phyloP scores from a whole-genome alignment of 1,139 yeast genomes.

The Suhomyces kunorum region DNA sequence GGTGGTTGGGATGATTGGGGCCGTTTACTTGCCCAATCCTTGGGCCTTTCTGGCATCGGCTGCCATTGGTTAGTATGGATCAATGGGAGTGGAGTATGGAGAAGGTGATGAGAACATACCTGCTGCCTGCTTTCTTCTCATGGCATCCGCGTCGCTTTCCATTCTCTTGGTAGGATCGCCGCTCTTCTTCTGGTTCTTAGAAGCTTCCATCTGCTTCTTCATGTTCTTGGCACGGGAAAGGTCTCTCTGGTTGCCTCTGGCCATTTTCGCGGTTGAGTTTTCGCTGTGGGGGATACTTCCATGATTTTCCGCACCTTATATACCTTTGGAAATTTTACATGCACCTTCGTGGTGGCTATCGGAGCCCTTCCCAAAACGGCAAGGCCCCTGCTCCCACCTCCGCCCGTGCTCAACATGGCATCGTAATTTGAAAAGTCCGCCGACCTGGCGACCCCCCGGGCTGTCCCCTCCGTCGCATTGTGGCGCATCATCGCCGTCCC shows the following conservation, averaged over 20 bases:
- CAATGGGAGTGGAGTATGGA: no score
- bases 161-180: slow-evolving; percentile 85
- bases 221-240: slow-evolving; percentile 85
- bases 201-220: slow-evolving; percentile 71
- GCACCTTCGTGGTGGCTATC: slow-evolving; percentile 7
- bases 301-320: slow-evolving; percentile 9
- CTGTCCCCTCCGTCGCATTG: no score
- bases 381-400: not conserved
- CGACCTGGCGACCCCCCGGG: no score
- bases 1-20: not conserved
- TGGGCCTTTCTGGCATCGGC: slow-evolving; percentile 69
- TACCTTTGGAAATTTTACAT: slow-evolving; percentile 7
- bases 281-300: not conserved
- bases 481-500: no score
- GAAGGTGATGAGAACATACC: slow-evolving; percentile 65
- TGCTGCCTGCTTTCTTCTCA: slow-evolving; percentile 84
- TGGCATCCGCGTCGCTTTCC: slow-evolving; percentile 84
- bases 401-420: no score
- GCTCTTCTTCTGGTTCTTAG: slow-evolving; percentile 62
- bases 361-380: slow-evolving; percentile 3
- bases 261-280: slow-evolving; percentile 56
- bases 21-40: slow-evolving; percentile 2
- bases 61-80: slow-evolving; percentile 17
- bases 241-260: slow-evolving; percentile 96
- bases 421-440: no score